phyloP scores from a whole-genome alignment of 768 basidiomycete species.

The Russula griseocarnosa region DNA sequence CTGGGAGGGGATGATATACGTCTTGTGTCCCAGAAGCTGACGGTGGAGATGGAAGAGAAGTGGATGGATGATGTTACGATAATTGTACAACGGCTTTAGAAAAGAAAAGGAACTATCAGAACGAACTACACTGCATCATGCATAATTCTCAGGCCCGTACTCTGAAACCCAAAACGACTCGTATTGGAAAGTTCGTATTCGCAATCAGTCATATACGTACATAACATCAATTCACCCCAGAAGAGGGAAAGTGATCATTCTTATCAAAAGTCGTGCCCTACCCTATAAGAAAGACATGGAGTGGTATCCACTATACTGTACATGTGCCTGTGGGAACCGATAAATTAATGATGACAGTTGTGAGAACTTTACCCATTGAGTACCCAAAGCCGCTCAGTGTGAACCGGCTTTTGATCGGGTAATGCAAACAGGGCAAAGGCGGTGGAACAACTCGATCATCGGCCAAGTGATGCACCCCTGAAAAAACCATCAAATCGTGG shows the following conservation, averaged over 20 bases:
- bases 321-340: conserved; percentile 23
- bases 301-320: conserved; percentile 25
- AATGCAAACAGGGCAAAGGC: conserved; percentile 55
- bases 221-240: conserved; percentile 5
- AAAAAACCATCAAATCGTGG: conserved; percentile 8
- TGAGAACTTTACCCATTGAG: conserved; percentile 15
- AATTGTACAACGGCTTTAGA: conserved; percentile 40
- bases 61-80: conserved; percentile 52
- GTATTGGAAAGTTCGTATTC: conserved; percentile 8
- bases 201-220: conserved; percentile 18
- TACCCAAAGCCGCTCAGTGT: conserved; percentile 28
- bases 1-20: conserved; percentile 42
- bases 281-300: conserved; percentile 24
- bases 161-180: background rate
- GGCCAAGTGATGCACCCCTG: conserved; percentile 69
- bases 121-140: no score
- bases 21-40: conserved; percentile 43
- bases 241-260: conserved; percentile 18
- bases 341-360: conserved; percentile 23
- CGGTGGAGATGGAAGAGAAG: conserved; percentile 48
- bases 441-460: conserved; percentile 64
- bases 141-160: background rate
- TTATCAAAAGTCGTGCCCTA: conserved; percentile 13
- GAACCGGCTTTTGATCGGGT: conserved; percentile 38
- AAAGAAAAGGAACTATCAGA: background rate